Base-by-base conservation (phyloP, 2,329 filamentous ascomycete species). In the Lachnellula willkommii region DNA sequence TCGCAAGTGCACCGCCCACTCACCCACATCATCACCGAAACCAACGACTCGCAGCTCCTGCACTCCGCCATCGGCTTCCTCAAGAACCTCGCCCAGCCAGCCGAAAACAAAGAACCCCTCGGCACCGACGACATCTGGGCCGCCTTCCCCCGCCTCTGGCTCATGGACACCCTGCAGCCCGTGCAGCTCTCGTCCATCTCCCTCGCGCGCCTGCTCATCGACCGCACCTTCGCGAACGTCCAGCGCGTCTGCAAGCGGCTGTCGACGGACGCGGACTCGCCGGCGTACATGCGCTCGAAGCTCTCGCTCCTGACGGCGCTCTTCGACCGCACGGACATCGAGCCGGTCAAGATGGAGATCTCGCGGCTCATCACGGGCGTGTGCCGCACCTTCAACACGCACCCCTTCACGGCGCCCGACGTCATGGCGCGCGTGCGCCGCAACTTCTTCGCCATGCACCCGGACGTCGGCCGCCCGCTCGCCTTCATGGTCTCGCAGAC, bases 51-150 rank as follows among this genome's bases (percentile, higher is more conserved):
- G 1, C 80, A 84, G 58, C 76, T 83, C 15, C 72, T 83, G 0
- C 82, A 85, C 64, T 75, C 81, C 1, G 72, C 75, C 2, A 72
- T 87, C 17, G 79, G 81, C 7, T 84, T 85, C 63, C 76, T 85
- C 57, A 85, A 84, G 68, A 87, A 87, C 66, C 77, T 87, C 8
- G 80, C 83, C 26, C 81, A 87, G 50, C 80, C 82, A 0, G 55
- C 70, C 0, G 66, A 68, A 26, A 86, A 86, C 69, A 85, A 84
- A 66, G 59, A 73, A 2, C 48, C 70, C 0, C 72, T 87, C 1
- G 78, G 70, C 1, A 69, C 85, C 2, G 71, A 85, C 3, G 71
- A 74, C 3, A 70, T 77, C 20, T 47, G 45, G 45, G 45, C 20
- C 14, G 24, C 11, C 35, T 72, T 85, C 1, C 81, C 83, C 0